A percentile compares a stretch with the other conserved stretches of the same genome.
phyloP scores from a whole-genome alignment of 2,329 filamentous ascomycete species.

The Conoideocrella luteorostrata region DNA sequence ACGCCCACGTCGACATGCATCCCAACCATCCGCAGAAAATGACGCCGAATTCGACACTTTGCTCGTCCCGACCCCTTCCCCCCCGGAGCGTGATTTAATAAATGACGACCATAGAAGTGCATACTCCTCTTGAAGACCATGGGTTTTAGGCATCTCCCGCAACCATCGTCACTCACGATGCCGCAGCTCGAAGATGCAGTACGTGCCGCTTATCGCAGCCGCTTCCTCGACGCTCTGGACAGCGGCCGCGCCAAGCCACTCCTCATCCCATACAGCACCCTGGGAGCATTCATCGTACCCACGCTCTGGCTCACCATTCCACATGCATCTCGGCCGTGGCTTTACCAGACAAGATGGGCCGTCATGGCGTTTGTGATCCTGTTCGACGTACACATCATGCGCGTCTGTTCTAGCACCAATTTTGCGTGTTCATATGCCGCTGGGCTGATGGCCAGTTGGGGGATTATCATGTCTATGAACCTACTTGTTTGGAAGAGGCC shows the following conservation, averaged over 20 bases:
- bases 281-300: conserved; percentile 43
- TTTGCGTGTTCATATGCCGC: conserved; percentile 42
- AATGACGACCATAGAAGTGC: not conserved
- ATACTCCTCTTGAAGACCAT: not conserved
- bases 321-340: conserved; percentile 42
- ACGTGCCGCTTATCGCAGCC: conserved; percentile 26
- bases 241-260: conserved; percentile 39
- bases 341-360: conserved; percentile 43
- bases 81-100: not conserved
- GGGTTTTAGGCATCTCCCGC: not conserved
- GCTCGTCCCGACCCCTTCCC: no score
- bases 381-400: conserved; percentile 38
- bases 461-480: conserved; percentile 41
- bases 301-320: conserved; percentile 50
- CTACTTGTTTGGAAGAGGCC: conserved; percentile 48
- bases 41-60: no score
- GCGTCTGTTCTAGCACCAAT: conserved; percentile 42
- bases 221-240: conserved; percentile 29
- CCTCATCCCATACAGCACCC: conserved; percentile 44
- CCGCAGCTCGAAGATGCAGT: conserved; percentile 19
- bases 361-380: conserved; percentile 37
- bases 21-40: no score
- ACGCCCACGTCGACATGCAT: no score
- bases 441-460: conserved; percentile 46
- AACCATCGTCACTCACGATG: not conserved